These are phyloP conservation scores for Sugiyamaella neomexicana DNA, from an alignment of 1,139 yeast species.

Conservation along the genomic window DNA sequence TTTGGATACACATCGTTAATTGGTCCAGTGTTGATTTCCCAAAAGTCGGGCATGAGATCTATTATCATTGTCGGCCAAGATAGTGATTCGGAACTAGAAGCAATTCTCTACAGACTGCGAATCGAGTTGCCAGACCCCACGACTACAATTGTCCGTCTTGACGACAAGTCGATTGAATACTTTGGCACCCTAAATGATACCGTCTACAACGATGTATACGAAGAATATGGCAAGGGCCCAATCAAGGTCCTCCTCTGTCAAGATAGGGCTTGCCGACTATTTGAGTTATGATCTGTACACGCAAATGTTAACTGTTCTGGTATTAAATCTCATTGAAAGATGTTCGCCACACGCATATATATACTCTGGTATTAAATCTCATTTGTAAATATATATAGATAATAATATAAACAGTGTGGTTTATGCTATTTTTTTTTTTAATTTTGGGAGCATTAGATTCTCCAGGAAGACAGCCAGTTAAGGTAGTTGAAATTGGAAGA, in stretches of 20 bases:
- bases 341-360: no score
- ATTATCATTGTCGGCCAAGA: conserved; percentile 31
- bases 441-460: conserved; percentile 39
- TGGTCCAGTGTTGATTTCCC: conserved; percentile 28
- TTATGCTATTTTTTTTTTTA: conserved; percentile 4
- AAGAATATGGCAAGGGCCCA: conserved; percentile 26
- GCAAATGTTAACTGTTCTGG: no score
- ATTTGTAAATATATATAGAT: conserved; percentile 16
- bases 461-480: conserved; percentile 79
- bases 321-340: no score
- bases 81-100: conserved; percentile 18
- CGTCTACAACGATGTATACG: conserved; percentile 30
- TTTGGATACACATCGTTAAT: conserved; percentile 37
- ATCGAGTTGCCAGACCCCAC: conserved; percentile 21
- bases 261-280: conserved; percentile 24
- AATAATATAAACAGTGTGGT: conserved; percentile 2
- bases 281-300: no score
- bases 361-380: not conserved
- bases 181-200: conserved; percentile 21
- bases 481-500: conserved; percentile 64
- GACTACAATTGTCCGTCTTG: conserved; percentile 26
- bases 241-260: conserved; percentile 29
- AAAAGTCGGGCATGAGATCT: conserved; percentile 26
- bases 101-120: conserved; percentile 18
- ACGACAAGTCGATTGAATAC: conserved; percentile 24